phyloP scores from a whole-genome alignment of 2,329 filamentous ascomycete species.

The Beauveria sp. region DNA sequence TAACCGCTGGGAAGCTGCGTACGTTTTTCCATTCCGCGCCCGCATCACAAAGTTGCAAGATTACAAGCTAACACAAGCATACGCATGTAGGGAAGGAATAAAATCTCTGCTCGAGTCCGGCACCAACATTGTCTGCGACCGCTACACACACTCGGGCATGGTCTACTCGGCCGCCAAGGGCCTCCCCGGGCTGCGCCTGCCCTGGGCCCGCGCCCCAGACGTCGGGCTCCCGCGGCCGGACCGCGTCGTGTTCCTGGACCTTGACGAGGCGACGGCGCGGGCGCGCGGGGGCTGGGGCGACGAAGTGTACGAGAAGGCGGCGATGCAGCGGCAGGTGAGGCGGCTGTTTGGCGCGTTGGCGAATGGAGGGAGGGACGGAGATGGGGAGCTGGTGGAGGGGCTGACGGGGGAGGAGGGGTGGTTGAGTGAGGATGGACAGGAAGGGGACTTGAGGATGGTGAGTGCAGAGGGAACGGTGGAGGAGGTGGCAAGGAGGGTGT shows the following conservation, averaged over 20 bases:
- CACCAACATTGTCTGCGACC: constrained; percentile 74
- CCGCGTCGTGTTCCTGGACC: constrained; percentile 77
- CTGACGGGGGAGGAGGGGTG: constrained; percentile 16
- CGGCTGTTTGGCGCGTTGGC: constrained; percentile 59
- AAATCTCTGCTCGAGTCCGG: constrained; percentile 51
- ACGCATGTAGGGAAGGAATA: constrained; percentile 39
- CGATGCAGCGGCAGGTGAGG: constrained; percentile 74
- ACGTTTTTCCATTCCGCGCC: constrained; percentile 21
- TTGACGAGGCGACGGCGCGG: constrained; percentile 64
- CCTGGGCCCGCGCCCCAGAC: constrained; percentile 81
- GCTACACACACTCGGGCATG: constrained; percentile 91
- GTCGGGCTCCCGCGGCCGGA: constrained; percentile 83
- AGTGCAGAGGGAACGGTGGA: constrained; percentile 48
- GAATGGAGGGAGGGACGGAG: constrained; percentile 35
- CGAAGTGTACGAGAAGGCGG: constrained; percentile 80
- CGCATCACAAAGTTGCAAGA: neutral
- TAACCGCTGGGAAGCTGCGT: constrained; percentile 76
- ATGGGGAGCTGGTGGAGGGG: constrained; percentile 18
- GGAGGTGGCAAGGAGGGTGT: constrained; percentile 49
- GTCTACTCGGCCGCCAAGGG: constrained; percentile 89
- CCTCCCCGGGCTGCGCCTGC: constrained; percentile 59
- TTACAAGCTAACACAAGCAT: neutral
- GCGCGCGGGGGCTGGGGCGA: constrained; percentile 78
- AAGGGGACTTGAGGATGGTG: constrained; percentile 46
- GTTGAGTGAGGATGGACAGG: constrained; percentile 36